Evolutionary conservation across 148 eudicot genomes (phyloP), one percentile per base, ranked within the genome.

Genomic region (Persicaria tinctoria): DNA sequence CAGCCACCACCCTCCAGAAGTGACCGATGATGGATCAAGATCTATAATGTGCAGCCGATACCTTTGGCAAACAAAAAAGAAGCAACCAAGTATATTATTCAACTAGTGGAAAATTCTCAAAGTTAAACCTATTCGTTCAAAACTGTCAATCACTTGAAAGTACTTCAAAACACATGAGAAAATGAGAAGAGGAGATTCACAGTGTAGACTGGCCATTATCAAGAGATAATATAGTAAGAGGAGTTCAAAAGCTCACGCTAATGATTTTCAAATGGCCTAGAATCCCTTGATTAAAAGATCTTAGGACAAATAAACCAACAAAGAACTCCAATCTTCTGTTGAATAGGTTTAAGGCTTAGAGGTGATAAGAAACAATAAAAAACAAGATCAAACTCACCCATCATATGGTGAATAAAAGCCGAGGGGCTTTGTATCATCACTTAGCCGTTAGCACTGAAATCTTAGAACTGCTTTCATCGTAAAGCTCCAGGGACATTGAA

Each of bases 401-500:
- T 94, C 86, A 20, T 71, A 82, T 38, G 96, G 97, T 78, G 93
- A 94, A 83, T 92, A 94, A 76, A 89, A 90, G 27, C 98, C 97
- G 77, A 94, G 82, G 32, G 87, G 89, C 66, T 76, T 85, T 12
- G 77, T 73, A 82, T 90, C 84, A 75, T 92, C 89, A 72, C 75
- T 78, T n/a, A 94, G 23, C 23, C 0, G 23, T 20, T 20, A 20
- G 80, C 57, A 76, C 80, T 10, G 90, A 76, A 78, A 92, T 56
- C 83, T 86, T 92, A 27, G 84, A 73, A 32, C 91, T 89, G 45
- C 80, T 81, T 2, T 94, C 93, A 84, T 94, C 97, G 76, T 88
- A 90, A 51, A 94, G 88, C 86, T 92, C 96, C 57, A 94, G 89
- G 54, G 79, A 73, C 98, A 94, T 94, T 55, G 98, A 87, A 62